Conservation (phyloP, 345 rosid genomes). For the Trapa bicornis region DNA sequence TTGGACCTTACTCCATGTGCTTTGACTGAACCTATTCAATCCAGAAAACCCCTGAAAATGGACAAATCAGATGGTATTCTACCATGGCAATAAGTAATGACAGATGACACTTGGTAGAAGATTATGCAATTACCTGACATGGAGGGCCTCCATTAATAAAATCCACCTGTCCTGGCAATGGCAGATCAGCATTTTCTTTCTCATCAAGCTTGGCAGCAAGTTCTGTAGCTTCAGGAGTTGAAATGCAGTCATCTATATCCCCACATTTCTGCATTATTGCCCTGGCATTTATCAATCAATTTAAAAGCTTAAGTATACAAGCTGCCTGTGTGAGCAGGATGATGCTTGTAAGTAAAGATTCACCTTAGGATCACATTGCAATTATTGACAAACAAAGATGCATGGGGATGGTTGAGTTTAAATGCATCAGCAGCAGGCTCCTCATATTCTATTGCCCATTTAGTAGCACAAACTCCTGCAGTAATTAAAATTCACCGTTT, state of each 20-base stretch:
- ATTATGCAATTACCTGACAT: conserved; percentile 45
- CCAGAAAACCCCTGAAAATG: conserved; percentile 79
- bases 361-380: conserved; percentile 81
- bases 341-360: neutral
- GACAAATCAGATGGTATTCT: neutral
- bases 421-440: conserved; percentile 87
- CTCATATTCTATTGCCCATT: conserved; percentile 89
- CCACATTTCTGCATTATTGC: conserved; percentile 74
- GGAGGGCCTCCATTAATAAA: conserved; percentile 97
- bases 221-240: conserved; percentile 61
- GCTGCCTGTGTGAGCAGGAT: neutral
- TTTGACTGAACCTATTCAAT: conserved; percentile 64
- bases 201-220: conserved; percentile 29
- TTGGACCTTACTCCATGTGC: conserved; percentile 77
- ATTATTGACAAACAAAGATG: conserved; percentile 55
- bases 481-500: neutral
- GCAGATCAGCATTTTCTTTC: conserved; percentile 26
- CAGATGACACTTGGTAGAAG: neutral
- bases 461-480: conserved; percentile 57
- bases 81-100: neutral
- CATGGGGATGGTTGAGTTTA: conserved; percentile 52
- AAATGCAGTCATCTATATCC: conserved; percentile 67
- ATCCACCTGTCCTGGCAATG: conserved; percentile 62
- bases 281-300: conserved; percentile 22
- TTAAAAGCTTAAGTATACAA: neutral